A percentile compares a stretch with the other conserved stretches of the same genome.
Evolutionary conservation across 805 yeast genomes (phyloP).

Genomic region (Starmera quercuum): DNA sequence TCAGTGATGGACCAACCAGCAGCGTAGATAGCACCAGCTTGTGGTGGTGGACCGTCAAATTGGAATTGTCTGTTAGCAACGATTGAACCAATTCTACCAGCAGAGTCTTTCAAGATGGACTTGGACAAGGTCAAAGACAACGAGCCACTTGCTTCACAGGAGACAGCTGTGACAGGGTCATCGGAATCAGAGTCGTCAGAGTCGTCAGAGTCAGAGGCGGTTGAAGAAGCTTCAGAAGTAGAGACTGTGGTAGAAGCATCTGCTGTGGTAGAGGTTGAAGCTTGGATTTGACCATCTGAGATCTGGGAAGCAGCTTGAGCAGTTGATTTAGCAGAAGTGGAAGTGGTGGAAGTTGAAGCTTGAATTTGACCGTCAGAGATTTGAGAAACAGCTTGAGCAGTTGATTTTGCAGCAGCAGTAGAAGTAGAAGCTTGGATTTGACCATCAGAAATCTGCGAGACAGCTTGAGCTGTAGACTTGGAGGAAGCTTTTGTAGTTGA

Average conservation of each 20-base stretch:
- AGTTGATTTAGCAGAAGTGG: constrained; percentile 19
- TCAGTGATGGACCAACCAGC: constrained; percentile 48
- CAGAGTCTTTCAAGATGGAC: constrained; percentile 41
- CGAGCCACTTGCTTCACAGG: constrained; percentile 38
- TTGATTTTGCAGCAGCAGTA: constrained; percentile 29
- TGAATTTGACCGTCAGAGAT: constrained; percentile 24
- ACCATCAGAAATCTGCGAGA: constrained; percentile 33
- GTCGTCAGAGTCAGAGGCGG: constrained; percentile 13
- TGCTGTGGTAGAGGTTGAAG: constrained; percentile 20
- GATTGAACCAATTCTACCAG: constrained; percentile 62
- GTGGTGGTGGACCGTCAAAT: constrained; percentile 75
- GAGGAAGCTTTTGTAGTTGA: constrained; percentile 22
- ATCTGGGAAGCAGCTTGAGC: constrained; percentile 18
- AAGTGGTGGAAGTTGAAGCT: constrained; percentile 19
- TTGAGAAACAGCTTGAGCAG: constrained; percentile 18
- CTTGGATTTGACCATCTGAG: constrained; percentile 24
- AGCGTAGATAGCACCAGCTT: constrained; percentile 59
- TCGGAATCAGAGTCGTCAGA: constrained; percentile 19
- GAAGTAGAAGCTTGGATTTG: constrained; percentile 44
- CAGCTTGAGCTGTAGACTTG: constrained; percentile 13
- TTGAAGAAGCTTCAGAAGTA: constrained; percentile 14
- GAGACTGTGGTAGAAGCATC: constrained; percentile 22
- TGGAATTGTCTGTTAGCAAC: constrained; percentile 74
- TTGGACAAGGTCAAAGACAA: constrained; percentile 43
- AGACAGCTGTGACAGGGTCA: constrained; percentile 17